Base-by-base conservation (phyloP, 306 rosid genomes). In the Cyclanthera cordifolia region DNA sequence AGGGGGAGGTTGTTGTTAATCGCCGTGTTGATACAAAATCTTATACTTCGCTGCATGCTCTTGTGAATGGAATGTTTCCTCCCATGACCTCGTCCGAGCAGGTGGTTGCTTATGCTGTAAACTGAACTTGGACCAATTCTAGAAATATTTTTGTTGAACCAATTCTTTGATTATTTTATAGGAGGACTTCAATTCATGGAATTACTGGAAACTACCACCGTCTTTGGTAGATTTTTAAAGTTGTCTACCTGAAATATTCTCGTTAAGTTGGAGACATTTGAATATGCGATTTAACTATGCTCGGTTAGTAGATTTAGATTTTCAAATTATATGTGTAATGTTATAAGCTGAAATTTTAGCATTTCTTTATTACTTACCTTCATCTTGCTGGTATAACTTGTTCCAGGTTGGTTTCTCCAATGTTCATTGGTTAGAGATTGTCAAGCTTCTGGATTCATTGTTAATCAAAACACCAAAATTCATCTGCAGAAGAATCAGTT, bases 121-220 rank as follows among this genome's bases (percentile, higher is more conserved):
- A 53, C 54, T 51, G 41, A 68, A 78, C 73, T 53, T 67, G 21
- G 69, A 70, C 74, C 56, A 28, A 69, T 65, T 60, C 73, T 75
- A 43, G 61, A 46, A 54, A n/a, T 64, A 17, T 59, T 32, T 50
- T 11, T 49, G 16, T 50, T 1, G 19, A 49, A 50, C 17, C 72
- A 48, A 49, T 17, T 49, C 59, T 10, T 68, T 12, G 43, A 8
- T 27, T 46, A 9, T 16, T 65, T 74, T 77, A 43, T 88, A 90
- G 99, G 97, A 94, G 87, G 97, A 94, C 78, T 90, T 60, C 65
- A 94, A 94, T 79, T 74, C 95, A 17, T 94, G 99, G 99, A 94
- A 94, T 81, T 94, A 25, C 85, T 94, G 99, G 99, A 94, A 75
- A 79, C 67, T 94, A 56, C 88, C 96, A 10, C 87, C 82, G 60